Conservation (phyloP, 805 yeast genomes). For the Candida glaebosa region DNA sequence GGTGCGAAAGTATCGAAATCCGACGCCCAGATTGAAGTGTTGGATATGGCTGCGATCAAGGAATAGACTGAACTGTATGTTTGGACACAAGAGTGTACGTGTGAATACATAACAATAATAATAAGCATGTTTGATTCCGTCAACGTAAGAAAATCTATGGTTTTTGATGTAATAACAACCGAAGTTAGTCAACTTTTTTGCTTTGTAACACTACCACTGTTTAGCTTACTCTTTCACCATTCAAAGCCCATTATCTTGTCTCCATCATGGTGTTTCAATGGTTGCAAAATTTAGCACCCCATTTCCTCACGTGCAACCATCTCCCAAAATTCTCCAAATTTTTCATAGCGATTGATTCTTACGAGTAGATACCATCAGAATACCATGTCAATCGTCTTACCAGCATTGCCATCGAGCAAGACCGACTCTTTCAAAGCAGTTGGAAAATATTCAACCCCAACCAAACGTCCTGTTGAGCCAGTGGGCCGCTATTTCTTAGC, state of each 20-base stretch:
- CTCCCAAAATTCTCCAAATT: constrained; percentile 11
- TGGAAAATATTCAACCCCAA: constrained; percentile 53
- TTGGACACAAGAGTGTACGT: too few relatives aligned
- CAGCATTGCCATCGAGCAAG: constrained; percentile 44
- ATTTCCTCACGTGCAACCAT: constrained; percentile 1
- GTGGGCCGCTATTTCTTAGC: constrained; percentile 95
- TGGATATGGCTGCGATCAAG: constrained; percentile 85
- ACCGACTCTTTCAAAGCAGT: constrained; percentile 50
- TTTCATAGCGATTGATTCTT: not conserved
- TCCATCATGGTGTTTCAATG: too few relatives aligned
- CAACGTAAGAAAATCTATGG: too few relatives aligned
- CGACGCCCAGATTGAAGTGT: constrained; percentile 71
- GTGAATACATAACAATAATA: too few relatives aligned
- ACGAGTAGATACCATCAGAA: not conserved
- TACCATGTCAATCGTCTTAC: constrained; percentile 43
- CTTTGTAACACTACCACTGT: too few relatives aligned
- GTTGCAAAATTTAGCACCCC: too few relatives aligned
- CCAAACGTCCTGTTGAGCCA: constrained; percentile 87
- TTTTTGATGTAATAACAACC: too few relatives aligned
- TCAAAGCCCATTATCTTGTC: too few relatives aligned
- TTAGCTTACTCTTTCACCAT: not conserved
- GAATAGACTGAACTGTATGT: constrained; percentile 22
- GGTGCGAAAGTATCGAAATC: constrained; percentile 44
- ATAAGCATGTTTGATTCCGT: too few relatives aligned
- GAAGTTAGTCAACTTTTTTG: too few relatives aligned